These are phyloP conservation scores for Orbilia oligospora DNA, from an alignment of 2,329 filamentous ascomycete genomes.

Conservation along the genomic window DNA sequence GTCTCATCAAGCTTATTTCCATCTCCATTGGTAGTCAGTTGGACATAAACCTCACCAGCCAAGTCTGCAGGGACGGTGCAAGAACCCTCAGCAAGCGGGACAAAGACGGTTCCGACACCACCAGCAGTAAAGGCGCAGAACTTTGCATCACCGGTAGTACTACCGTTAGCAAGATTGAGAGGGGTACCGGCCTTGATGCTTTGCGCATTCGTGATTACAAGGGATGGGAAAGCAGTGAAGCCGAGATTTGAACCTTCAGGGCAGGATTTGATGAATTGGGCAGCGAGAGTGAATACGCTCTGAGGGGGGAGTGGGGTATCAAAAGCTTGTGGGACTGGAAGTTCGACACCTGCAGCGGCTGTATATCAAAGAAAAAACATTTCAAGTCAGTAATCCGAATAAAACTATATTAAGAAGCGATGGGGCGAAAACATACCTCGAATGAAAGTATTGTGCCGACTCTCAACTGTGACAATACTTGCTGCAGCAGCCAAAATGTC, in stretches of 20 bases:
- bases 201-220: constrained; percentile 64
- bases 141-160: constrained; percentile 66
- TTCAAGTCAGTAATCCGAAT: constrained; percentile 19
- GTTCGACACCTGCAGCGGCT: constrained; percentile 66
- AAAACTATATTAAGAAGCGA: not conserved
- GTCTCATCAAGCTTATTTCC: constrained; percentile 73
- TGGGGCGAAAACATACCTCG: constrained; percentile 71
- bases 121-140: constrained; percentile 67
- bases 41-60: constrained; percentile 77
- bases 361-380: not conserved
- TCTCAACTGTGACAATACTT: constrained; percentile 80
- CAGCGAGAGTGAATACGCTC: constrained; percentile 80
- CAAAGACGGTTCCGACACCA: constrained; percentile 74
- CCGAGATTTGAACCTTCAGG: constrained; percentile 76
- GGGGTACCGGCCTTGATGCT: constrained; percentile 64
- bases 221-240: constrained; percentile 75
- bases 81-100: constrained; percentile 71
- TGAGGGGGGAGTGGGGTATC: constrained; percentile 78
- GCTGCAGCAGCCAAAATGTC: constrained; percentile 77
- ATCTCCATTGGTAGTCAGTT: constrained; percentile 73
- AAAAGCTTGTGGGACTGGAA: constrained; percentile 76
- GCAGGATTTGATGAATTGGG: constrained; percentile 80
- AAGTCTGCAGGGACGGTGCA: constrained; percentile 76
- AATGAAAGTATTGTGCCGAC: constrained; percentile 81
- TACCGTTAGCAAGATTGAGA: constrained; percentile 71